phyloP scores from a whole-genome alignment of 345 rosid species.

The Streptanthus diversifolius region DNA sequence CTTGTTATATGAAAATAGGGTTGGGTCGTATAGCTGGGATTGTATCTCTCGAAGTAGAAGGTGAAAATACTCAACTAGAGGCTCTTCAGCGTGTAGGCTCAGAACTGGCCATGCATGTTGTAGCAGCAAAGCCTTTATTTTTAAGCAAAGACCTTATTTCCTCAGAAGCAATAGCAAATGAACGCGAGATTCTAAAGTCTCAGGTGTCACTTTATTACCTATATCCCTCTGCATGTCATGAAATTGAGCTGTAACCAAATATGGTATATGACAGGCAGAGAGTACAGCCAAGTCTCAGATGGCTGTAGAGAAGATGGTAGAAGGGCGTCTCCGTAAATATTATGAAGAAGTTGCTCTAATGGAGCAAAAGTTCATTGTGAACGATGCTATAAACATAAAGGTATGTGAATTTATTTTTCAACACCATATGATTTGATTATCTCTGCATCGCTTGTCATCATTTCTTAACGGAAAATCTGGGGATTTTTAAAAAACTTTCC shows the following conservation, averaged over 20 bases:
- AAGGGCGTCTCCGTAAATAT: conserved; percentile 92
- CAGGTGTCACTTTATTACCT: conserved; percentile 48
- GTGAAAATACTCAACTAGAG: conserved; percentile 47
- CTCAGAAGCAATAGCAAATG: conserved; percentile 65
- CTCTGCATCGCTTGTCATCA: background rate
- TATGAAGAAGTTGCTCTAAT: conserved; percentile 83
- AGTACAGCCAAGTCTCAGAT: conserved; percentile 72
- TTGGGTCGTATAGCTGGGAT: conserved; percentile 92
- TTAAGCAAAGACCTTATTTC: conserved; percentile 69
- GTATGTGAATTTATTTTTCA: conserved; percentile 31
- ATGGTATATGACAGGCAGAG: conserved; percentile 65
- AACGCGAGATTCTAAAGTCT: conserved; percentile 85
- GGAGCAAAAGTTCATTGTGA: conserved; percentile 86
- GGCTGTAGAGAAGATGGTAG: conserved; percentile 92
- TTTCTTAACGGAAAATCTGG: no score
- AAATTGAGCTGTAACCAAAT: background rate
- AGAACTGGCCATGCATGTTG: conserved; percentile 95
- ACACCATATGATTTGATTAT: background rate
- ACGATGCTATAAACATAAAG: conserved; percentile 68
- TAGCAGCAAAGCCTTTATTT: conserved; percentile 87
- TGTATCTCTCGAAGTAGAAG: conserved; percentile 72
- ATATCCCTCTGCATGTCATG: background rate
- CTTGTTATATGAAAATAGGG: conserved; percentile 44
- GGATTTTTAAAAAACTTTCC: background rate
- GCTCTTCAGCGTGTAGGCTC: conserved; percentile 70